Percentiles rank a stretch among this genome's conserved stretches.
Evolutionary conservation across 192 early-diverging fungal species (phyloP).

Genomic region (Thamnidium elegans): DNA sequence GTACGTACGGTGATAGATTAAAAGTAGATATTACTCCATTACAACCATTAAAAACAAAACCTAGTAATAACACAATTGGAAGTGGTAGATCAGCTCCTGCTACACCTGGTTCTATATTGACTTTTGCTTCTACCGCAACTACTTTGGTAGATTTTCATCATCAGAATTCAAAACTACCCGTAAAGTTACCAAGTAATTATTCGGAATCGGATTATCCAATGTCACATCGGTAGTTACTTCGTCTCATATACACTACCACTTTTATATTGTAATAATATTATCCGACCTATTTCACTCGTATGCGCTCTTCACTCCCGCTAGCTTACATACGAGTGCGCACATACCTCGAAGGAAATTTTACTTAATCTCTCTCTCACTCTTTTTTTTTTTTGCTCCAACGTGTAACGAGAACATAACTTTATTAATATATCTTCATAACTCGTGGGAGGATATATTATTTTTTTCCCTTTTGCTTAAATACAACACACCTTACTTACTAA

Average conservation of each 20-base stretch:
- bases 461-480: too few relatives aligned
- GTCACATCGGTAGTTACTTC: background rate
- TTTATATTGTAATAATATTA: background rate
- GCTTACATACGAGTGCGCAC: too few relatives aligned
- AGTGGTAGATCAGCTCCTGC: background rate
- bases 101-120: conserved; percentile 23
- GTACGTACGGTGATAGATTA: too few relatives aligned
- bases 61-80: conserved; percentile 1
- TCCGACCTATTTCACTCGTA: background rate
- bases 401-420: too few relatives aligned
- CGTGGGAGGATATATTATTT: too few relatives aligned
- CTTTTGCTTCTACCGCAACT: conserved; percentile 23
- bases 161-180: background rate
- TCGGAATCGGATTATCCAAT: conserved; percentile 7
- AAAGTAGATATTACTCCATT: background rate
- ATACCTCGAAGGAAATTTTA: background rate
- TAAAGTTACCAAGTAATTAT: background rate
- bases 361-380: background rate
- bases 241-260: background rate
- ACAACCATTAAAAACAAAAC: conserved; percentile 8
- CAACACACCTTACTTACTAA: too few relatives aligned
- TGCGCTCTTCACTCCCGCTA: too few relatives aligned
- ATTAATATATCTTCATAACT: too few relatives aligned
- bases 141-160: conserved; percentile 16
- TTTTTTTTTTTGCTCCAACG: background rate